Percentiles rank a stretch among this genome's conserved stretches.
phyloP scores from a whole-genome alignment of 164 flowering plant species.

The Vitis riparia region DNA sequence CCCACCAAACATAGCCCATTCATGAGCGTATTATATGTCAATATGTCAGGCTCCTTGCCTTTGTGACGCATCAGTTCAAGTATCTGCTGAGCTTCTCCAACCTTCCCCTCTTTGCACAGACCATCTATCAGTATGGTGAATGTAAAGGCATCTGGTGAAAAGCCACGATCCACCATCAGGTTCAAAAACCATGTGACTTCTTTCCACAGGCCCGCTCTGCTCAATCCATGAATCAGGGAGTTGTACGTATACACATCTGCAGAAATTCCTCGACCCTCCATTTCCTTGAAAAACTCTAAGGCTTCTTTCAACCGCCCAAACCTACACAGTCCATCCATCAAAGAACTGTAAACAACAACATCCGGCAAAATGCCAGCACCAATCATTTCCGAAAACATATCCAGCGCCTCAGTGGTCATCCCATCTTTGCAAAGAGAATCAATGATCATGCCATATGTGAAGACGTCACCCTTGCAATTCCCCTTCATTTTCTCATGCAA shows the following conservation, averaged over 20 bases:
- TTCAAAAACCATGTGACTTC: too few species aligned
- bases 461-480: constrained; percentile 3
- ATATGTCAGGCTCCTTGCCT: constrained; percentile 6
- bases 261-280: background rate
- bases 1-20: constrained; percentile 11
- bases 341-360: constrained; percentile 9
- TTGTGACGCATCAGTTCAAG: constrained; percentile 2
- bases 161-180: too few species aligned
- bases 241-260: background rate
- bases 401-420: background rate
- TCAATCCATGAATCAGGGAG: background rate
- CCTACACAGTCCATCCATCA: constrained; percentile 10
- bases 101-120: constrained; percentile 7
- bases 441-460: constrained; percentile 6
- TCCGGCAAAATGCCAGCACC: constrained; percentile 5
- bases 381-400: constrained; percentile 12
- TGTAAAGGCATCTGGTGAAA: constrained; percentile 14
- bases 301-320: background rate
- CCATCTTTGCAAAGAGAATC: constrained; percentile 15
- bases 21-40: constrained; percentile 6
- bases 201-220: too few species aligned
- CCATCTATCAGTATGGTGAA: constrained; percentile 9
- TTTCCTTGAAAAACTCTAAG: background rate
- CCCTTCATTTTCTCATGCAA: constrained; percentile 11
- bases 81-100: constrained; percentile 4